Conservation (phyloP, 2,329 filamentous ascomycete species). For the Emergomyces orientalis region DNA sequence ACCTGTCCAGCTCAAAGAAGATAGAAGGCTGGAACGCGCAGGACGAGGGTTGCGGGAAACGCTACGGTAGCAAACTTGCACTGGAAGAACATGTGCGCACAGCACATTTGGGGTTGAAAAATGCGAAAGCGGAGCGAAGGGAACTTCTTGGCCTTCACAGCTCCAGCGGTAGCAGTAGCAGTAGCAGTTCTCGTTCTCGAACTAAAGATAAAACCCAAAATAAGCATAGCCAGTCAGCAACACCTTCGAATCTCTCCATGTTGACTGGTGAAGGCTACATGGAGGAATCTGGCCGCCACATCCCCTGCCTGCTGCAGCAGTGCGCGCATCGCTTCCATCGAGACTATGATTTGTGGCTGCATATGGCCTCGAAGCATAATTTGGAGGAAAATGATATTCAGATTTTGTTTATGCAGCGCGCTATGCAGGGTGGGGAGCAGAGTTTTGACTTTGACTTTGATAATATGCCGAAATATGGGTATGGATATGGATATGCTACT, state of each 20-base stretch:
- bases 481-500: conserved; percentile 15
- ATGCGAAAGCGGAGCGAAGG: conserved; percentile 33
- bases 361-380: conserved; percentile 41
- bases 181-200: background rate
- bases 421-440: conserved; percentile 26
- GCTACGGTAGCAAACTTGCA: conserved; percentile 66
- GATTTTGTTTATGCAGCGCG: conserved; percentile 33
- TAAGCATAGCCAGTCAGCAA: conserved; percentile 18
- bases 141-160: conserved; percentile 25
- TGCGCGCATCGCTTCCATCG: conserved; percentile 50
- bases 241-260: conserved; percentile 34
- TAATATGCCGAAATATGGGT: conserved; percentile 9
- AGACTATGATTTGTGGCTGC: conserved; percentile 49
- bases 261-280: conserved; percentile 51
- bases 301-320: conserved; percentile 42
- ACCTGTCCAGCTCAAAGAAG: conserved; percentile 49
- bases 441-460: conserved; percentile 13
- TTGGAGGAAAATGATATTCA: conserved; percentile 33
- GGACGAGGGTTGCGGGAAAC: conserved; percentile 60
- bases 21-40: conserved; percentile 54
- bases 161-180: background rate
- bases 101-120: conserved; percentile 59
- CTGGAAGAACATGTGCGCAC: conserved; percentile 79
- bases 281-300: conserved; percentile 40
- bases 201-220: conserved; percentile 12